Base-by-base conservation (phyloP, 2,329 filamentous ascomycete genomes). In the Cytospora mali region DNA sequence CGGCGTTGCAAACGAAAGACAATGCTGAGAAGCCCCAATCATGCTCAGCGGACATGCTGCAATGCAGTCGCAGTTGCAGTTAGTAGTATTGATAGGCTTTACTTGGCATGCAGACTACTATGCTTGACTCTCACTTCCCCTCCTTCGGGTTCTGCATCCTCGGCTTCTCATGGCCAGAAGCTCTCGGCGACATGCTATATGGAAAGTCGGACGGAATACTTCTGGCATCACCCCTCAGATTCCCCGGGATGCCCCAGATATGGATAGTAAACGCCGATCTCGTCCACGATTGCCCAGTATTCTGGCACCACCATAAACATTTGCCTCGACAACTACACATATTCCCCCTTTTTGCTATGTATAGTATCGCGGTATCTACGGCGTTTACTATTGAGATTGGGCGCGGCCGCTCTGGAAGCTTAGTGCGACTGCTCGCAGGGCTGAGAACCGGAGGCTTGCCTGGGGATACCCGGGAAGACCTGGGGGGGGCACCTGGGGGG, bases 1-100 rank as follows among this genome's bases (percentile, higher is more conserved):
- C 56, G 50, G 28, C 58, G 54, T 52, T 60, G 58, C 58, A 35
- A 60, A 48, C 58, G 50, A 50, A 52, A 60, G 28, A 48, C 57
- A 28, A n/a, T 6, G 35, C 35, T 39, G 16, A n/a, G 4, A 2
- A 27, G 50, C 27, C 57, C 58, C 58, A 60, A 54, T 49, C 58
- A 54, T 21, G 35, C 21, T 49, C 35, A 42, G 29, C 56, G 28
- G 25, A 52, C 10, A 25, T 33, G 48, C 56, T 39, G 35, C 56
- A 59, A 46, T 52, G 56, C 49, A 21, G 23, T 52, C 46, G 29
- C 48, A 58, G 13, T 23, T 35, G 56, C 56, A 52, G 56, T 11
- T 50, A 28, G 56, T 46, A 33, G 23, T 49, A 49, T 46, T n/a
- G 56, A 58, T 25, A n/a, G n/a, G n/a, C n/a, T n/a, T n/a, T n/a